A percentile compares a stretch with the other conserved stretches of the same genome.
Evolutionary conservation across 805 yeast species (phyloP).

Genomic region (Candida jianshihensis): DNA sequence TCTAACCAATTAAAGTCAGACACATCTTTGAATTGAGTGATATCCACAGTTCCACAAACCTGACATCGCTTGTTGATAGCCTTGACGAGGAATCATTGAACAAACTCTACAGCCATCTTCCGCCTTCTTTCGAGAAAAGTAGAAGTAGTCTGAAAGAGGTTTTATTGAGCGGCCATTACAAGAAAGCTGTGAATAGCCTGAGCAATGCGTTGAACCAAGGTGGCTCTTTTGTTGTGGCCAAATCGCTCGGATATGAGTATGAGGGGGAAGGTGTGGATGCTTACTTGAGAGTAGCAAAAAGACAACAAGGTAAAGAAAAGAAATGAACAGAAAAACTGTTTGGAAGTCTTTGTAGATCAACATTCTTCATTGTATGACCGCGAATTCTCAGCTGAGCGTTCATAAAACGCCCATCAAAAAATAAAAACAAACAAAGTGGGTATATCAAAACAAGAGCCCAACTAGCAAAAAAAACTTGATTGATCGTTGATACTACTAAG

Average conservation of each 20-base stretch:
- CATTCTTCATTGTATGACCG: too few species aligned
- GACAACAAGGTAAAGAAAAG: conserved; percentile 13
- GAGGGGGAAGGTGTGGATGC: conserved; percentile 49
- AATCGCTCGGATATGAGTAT: conserved; percentile 41
- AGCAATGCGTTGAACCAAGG: conserved; percentile 37
- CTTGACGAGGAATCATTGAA: conserved; percentile 28
- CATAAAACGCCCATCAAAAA: too few species aligned
- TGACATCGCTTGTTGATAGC: conserved; percentile 7
- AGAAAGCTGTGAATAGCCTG: conserved; percentile 34
- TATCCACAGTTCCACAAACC: conserved; percentile 10
- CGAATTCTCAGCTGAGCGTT: too few species aligned
- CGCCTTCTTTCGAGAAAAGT: conserved; percentile 32
- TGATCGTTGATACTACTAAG: too few species aligned
- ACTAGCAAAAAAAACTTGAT: too few species aligned
- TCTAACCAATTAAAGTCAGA: conserved; percentile 9
- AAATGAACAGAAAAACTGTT: conserved; percentile 1
- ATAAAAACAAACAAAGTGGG: too few species aligned
- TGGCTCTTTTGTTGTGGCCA: conserved; percentile 43
- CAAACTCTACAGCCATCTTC: conserved; percentile 33
- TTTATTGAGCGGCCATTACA: conserved; percentile 42
- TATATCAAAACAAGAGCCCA: too few species aligned
- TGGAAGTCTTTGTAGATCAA: too few species aligned
- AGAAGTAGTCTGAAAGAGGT: conserved; percentile 34
- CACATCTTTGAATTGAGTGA: conserved; percentile 14
- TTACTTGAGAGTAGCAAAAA: conserved; percentile 38